These are phyloP conservation scores for Carex myosuroides DNA, from an alignment of 176 grass and related monocot genomes.

Conservation along the genomic window DNA sequence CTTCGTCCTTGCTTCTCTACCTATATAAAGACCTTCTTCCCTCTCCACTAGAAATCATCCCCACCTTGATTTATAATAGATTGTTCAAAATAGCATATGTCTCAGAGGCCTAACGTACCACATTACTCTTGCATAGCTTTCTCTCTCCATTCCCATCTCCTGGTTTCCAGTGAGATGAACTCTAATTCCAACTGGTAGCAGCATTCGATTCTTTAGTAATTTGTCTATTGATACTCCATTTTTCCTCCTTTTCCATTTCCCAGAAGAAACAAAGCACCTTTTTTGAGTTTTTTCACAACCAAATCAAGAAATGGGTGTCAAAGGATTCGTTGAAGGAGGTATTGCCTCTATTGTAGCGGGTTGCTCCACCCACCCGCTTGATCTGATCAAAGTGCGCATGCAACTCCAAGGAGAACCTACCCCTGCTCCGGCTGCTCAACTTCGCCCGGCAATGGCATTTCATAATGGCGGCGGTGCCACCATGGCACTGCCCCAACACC, in stretches of 20 bases:
- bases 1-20: neutral
- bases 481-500: conserved; percentile 35
- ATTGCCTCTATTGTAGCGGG: conserved; percentile 86
- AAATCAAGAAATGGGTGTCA: conserved; percentile 47
- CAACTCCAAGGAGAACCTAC: conserved; percentile 72
- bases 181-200: conserved; percentile 60
- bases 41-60: neutral
- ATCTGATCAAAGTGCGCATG: conserved; percentile 92
- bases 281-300: neutral
- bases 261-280: neutral
- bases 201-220: neutral
- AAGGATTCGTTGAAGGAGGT: conserved; percentile 92
- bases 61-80: too few species aligned
- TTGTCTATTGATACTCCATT: neutral
- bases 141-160: conserved; percentile 88
- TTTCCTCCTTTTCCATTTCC: neutral
- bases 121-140: conserved; percentile 74
- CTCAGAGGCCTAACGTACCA: conserved; percentile 75
- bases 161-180: conserved; percentile 93
- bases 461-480: conserved; percentile 22
- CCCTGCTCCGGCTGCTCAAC: neutral
- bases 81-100: conserved; percentile 47
- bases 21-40: conserved; percentile 2
- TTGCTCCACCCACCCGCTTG: conserved; percentile 88
- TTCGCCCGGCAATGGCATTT: conserved; percentile 62